A percentile compares a stretch with the other conserved stretches of the same genome.
Evolutionary conservation across 768 basidiomycete genomes (phyloP).

Genomic region (Fomitopsis serialis): DNA sequence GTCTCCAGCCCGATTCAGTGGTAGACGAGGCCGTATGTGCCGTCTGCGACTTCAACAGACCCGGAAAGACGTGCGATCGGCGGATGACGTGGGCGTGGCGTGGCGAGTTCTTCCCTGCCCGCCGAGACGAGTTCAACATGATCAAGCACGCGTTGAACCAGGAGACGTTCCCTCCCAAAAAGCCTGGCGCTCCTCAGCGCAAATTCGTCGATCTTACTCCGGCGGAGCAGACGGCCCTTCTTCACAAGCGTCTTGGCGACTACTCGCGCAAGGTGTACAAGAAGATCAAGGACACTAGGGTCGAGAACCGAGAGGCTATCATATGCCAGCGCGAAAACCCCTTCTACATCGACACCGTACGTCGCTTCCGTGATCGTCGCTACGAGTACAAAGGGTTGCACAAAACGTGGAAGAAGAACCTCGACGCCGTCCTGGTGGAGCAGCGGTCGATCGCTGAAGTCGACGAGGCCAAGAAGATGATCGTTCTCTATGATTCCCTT

Average conservation of each 20-base stretch:
- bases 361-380: constrained; percentile 92
- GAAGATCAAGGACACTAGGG: constrained; percentile 95
- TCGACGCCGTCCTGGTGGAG: constrained; percentile 68
- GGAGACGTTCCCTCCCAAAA: constrained; percentile 83
- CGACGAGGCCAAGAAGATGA: constrained; percentile 98
- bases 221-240: constrained; percentile 83
- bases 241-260: constrained; percentile 96
- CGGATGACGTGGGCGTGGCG: constrained; percentile 97
- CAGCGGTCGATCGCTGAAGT: constrained; percentile 77
- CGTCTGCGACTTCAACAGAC: constrained; percentile 96
- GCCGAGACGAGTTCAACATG: constrained; percentile 98
- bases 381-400: constrained; percentile 98
- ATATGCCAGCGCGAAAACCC: constrained; percentile 98
- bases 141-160: constrained; percentile 95
- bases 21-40: constrained; percentile 95
- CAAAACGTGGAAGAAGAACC: constrained; percentile 99
- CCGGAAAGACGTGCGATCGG: constrained; percentile 92
- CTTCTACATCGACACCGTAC: constrained; percentile 98
- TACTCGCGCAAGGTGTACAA: constrained; percentile 99
- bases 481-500: constrained; percentile 95
- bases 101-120: constrained; percentile 97
- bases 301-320: constrained; percentile 90
- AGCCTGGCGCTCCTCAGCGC: constrained; percentile 65
- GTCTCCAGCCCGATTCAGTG: constrained; percentile 96
- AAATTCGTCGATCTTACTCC: constrained; percentile 79